These are phyloP conservation scores for Lichenothelia convexa DNA, from an alignment of 495 filamentous ascomycete genomes.

Conservation along the genomic window DNA sequence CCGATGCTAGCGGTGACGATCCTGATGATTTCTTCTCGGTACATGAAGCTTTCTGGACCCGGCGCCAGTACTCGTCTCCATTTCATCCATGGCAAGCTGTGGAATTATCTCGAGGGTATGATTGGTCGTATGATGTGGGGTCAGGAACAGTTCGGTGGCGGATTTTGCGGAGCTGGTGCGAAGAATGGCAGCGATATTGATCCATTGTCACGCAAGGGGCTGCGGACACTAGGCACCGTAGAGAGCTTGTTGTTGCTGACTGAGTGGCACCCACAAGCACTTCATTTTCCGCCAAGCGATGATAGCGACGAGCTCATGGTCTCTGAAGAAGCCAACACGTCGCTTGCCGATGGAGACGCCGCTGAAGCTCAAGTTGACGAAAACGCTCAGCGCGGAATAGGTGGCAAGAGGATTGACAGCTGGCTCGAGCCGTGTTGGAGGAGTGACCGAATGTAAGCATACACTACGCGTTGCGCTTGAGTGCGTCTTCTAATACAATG, in stretches of 20 bases:
- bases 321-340: conserved; percentile 10
- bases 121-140: conserved; percentile 89
- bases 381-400: conserved; percentile 23
- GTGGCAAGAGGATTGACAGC: conserved; percentile 62
- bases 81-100: conserved; percentile 89
- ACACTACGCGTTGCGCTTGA: too few species aligned
- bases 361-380: conserved; percentile 3
- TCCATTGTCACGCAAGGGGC: conserved; percentile 38
- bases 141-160: conserved; percentile 81
- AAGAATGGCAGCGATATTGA: conserved; percentile 18
- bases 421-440: conserved; percentile 95
- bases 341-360: background rate
- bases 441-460: conserved; percentile 92
- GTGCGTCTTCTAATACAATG: too few species aligned
- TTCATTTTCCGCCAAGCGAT: conserved; percentile 88
- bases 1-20: conserved; percentile 82
- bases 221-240: conserved; percentile 80
- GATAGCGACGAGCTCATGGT: conserved; percentile 43
- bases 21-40: conserved; percentile 75
- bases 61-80: conserved; percentile 70
- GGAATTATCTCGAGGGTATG: conserved; percentile 84
- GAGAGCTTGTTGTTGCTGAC: conserved; percentile 86
- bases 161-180: conserved; percentile 61
- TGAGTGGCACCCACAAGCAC: conserved; percentile 88
- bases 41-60: conserved; percentile 57